A percentile compares a stretch with the other conserved stretches of the same genome.
Conservation (phyloP, 805 yeast species). For the Pichia nanzhaoensis region DNA sequence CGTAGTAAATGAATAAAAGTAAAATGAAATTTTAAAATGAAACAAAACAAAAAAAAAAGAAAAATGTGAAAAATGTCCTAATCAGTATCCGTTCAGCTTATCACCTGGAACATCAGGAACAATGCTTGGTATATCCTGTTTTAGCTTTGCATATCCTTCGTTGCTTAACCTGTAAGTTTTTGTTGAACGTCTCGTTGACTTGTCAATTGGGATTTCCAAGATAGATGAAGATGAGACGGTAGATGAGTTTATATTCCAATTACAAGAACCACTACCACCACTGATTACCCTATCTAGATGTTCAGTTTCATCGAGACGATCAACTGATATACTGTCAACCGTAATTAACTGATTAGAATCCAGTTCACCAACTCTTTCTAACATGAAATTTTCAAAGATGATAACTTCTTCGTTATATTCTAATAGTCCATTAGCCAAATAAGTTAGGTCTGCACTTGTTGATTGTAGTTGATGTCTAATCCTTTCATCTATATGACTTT, state of each 20-base stretch:
- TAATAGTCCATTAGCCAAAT: slow-evolving; percentile 12
- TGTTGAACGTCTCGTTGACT: not conserved
- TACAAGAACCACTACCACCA: too few species aligned
- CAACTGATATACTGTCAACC: not conserved
- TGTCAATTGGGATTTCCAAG: slow-evolving; percentile 3
- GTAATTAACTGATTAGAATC: not conserved
- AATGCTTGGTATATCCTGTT: slow-evolving; percentile 7
- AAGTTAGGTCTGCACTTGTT: not conserved
- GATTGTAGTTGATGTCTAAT: not conserved
- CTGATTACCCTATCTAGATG: not conserved
- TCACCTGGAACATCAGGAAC: slow-evolving; percentile 9
- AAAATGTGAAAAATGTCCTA: not conserved
- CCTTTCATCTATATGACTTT: not conserved
- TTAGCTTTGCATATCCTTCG: not conserved
- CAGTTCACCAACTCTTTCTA: not conserved
- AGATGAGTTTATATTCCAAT: not conserved
- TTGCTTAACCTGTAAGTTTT: slow-evolving; percentile 3
- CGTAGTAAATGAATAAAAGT: not conserved
- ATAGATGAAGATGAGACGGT: slow-evolving; percentile 7
- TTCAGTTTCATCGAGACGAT: not conserved
- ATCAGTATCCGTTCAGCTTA: slow-evolving; percentile 8
- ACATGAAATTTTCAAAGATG: slow-evolving; percentile 6
- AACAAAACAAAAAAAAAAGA: not conserved
- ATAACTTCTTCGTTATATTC: slow-evolving; percentile 10
- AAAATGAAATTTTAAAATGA: not conserved